Conservation (phyloP, 208 protist genomes). For the Leishmania martiniquensis region DNA sequence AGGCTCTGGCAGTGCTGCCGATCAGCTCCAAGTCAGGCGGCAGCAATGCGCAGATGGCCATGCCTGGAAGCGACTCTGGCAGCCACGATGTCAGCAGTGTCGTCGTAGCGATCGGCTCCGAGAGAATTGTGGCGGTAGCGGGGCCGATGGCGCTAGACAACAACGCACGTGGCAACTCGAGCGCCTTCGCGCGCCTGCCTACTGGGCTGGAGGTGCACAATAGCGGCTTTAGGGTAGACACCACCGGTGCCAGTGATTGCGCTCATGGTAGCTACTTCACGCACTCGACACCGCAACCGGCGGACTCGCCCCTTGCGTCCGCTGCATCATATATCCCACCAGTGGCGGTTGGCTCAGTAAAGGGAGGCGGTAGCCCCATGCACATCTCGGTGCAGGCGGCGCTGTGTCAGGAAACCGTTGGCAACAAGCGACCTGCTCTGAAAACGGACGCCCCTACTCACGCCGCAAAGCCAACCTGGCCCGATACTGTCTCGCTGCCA, state of each 20-base stretch:
- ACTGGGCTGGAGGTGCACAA: background rate
- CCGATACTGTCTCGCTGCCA: background rate
- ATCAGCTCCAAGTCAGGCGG: background rate
- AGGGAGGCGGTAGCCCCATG: background rate
- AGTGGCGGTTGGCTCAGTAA: background rate
- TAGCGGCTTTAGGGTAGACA: background rate
- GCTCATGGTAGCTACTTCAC: background rate
- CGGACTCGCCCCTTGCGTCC: background rate
- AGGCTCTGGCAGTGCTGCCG: background rate
- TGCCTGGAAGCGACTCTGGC: background rate
- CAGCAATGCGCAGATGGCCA: background rate
- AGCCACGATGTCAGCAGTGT: background rate
- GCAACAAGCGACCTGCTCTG: background rate
- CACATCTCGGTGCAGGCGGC: background rate
- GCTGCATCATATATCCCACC: background rate
- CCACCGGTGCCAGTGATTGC: background rate
- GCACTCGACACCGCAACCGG: background rate
- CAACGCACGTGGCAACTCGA: background rate
- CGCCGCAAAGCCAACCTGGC: background rate
- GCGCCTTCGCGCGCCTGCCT: background rate
- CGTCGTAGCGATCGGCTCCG: background rate
- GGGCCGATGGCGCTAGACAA: background rate
- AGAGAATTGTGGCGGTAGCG: background rate
- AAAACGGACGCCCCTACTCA: background rate
- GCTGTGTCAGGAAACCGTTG: background rate